These are phyloP conservation scores for Pythium aristosporum DNA, from an alignment of 352 stramenopile genomes.

Conservation along the genomic window DNA sequence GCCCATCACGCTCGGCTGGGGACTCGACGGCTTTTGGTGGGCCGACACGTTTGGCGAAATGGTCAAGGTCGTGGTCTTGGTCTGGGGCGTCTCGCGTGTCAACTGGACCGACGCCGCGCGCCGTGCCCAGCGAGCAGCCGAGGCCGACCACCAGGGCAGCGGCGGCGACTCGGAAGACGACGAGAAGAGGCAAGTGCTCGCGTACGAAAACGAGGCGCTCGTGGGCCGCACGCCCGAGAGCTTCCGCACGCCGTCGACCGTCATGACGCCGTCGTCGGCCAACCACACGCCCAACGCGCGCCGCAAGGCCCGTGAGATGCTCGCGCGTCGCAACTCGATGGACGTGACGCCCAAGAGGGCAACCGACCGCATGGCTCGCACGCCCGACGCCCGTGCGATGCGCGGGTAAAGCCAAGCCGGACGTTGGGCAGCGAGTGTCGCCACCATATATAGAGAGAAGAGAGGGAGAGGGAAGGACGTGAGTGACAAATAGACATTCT, in stretches of 20 bases:
- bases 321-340: constrained; percentile 24
- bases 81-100: constrained; percentile 45
- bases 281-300: constrained; percentile 39
- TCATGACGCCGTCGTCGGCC: constrained; percentile 34
- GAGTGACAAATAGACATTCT: no score
- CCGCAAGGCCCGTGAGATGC: constrained; percentile 27
- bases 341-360: background rate
- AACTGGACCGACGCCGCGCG: constrained; percentile 42
- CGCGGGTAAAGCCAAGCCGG: background rate
- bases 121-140: constrained; percentile 34
- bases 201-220: constrained; percentile 48
- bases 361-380: constrained; percentile 22
- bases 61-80: constrained; percentile 46
- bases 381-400: constrained; percentile 24
- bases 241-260: constrained; percentile 36
- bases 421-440: no score
- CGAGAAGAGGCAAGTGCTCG: constrained; percentile 37
- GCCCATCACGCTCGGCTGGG: constrained; percentile 42
- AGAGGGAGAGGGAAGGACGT: no score
- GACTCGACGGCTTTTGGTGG: constrained; percentile 52
- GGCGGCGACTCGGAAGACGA: constrained; percentile 31
- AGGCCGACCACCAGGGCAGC: constrained; percentile 27
- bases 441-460: no score
- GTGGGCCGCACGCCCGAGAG: constrained; percentile 36
- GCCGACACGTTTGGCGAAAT: constrained; percentile 47